These are phyloP conservation scores for Orbilia javanica DNA, from an alignment of 2,329 filamentous ascomycete species.

Conservation along the genomic window DNA sequence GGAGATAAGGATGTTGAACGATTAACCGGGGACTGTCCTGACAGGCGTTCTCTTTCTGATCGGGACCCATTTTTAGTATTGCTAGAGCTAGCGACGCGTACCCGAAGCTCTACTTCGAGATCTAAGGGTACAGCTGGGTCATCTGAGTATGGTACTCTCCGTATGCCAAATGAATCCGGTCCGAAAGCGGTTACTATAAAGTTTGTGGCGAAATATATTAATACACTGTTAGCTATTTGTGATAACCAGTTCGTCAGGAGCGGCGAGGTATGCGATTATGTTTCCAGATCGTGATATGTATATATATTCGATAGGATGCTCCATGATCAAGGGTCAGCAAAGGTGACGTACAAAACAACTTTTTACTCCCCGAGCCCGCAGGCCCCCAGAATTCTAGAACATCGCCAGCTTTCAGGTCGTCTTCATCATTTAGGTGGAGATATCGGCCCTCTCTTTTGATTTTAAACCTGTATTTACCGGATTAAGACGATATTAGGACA, in stretches of 20 bases:
- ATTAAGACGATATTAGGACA: no score
- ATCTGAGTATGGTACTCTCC: neutral
- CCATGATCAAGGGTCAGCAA: neutral
- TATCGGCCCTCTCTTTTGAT: conserved; percentile 18
- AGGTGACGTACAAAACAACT: conserved; percentile 17
- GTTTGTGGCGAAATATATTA: neutral
- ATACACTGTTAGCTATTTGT: neutral
- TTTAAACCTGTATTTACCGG: conserved; percentile 22
- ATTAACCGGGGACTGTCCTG: neutral
- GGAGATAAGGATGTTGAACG: neutral
- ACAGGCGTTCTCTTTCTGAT: neutral
- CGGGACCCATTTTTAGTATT: conserved; percentile 9
- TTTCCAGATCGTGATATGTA: no score
- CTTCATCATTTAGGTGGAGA: neutral
- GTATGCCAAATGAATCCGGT: neutral
- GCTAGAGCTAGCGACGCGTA: conserved; percentile 11
- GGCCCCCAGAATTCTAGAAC: conserved; percentile 48
- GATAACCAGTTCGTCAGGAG: no score
- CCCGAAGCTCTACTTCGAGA: conserved; percentile 34
- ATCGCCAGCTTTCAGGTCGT: conserved; percentile 23
- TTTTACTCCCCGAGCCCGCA: neutral
- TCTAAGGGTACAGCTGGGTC: neutral
- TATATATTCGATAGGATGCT: no score
- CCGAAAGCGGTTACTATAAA: neutral
- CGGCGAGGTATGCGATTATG: no score